Evolutionary conservation across 805 yeast species (phyloP).

Genomic region (Lipomyces sp.): DNA sequence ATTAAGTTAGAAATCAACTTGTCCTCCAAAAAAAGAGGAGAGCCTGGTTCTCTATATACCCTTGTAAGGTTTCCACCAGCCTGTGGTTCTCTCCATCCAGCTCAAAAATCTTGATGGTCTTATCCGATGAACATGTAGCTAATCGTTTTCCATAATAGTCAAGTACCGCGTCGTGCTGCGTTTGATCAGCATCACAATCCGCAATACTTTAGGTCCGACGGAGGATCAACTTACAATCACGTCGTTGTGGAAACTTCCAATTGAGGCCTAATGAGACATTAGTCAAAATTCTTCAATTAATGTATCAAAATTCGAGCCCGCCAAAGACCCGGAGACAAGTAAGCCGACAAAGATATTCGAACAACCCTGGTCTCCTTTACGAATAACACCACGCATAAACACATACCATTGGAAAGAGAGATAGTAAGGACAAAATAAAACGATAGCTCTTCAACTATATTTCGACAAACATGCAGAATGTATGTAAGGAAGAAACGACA

Average conservation of each 20-base stretch:
- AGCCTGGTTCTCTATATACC: conserved; percentile 40
- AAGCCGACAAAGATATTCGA: too few relatives aligned
- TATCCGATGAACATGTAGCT: conserved; percentile 95
- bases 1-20: not conserved
- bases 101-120: conserved; percentile 90
- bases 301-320: too few relatives aligned
- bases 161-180: conserved; percentile 83
- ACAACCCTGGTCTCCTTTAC: too few relatives aligned
- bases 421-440: too few relatives aligned
- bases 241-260: conserved; percentile 21
- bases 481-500: too few relatives aligned
- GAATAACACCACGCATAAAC: too few relatives aligned
- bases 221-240: conserved; percentile 15
- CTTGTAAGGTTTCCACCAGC: conserved; percentile 77
- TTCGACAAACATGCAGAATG: too few relatives aligned
- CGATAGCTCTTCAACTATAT: too few relatives aligned
- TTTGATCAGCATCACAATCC: not conserved
- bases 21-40: not conserved
- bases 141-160: conserved; percentile 95
- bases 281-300: too few relatives aligned
- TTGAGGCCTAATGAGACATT: not conserved
- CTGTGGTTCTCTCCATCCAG: conserved; percentile 81
- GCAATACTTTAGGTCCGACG: not conserved
- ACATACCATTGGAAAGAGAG: too few relatives aligned
- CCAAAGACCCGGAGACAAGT: too few relatives aligned